Base-by-base conservation (phyloP, 495 filamentous ascomycete genomes). In the Cudoniella acicularis region DNA sequence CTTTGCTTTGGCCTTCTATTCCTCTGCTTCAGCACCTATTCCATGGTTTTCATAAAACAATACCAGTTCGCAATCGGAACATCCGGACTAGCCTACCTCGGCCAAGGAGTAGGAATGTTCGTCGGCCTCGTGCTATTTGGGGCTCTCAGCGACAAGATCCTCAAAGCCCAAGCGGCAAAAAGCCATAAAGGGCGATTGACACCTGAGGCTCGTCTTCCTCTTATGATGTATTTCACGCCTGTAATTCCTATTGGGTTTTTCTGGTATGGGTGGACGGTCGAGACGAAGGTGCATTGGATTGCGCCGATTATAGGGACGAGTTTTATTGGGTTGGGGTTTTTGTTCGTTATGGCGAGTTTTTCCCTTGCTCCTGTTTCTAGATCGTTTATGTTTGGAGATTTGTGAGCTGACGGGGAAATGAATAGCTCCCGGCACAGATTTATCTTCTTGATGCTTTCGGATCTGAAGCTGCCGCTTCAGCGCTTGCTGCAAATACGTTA, bases 121-220 rank as follows among this genome's bases (percentile, higher is more conserved):
- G 56, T 79, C 24, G 79, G 78, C 16, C 68, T 72, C 0, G 68
- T 49, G 9, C 54, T 74, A 51, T 83, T 73, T 60, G 50, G 67
- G 8, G 82, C 24, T 69, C 84, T 16, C 74, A 75, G 67, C 87
- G 87, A 0, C 83, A 87, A 61, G 82, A 89, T 55, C 80, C 91
- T 16, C 90, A 67, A 11, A 69, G 65, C 10, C 55, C 41, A 54
- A 20, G 4, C 2, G 4, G 36, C 27, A 41, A 75, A 72, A 49
- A 40, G 27, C 41, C n/a, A 40, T 22, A 54, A 40, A 10, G 36
- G 36, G 10, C 2, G 16, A 20, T 21, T 41, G 18, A 17, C 10
- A 1, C 87, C 87, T 0, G 88, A 92, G 66, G 89, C 83, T 70
- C 79, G 88, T n/a, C 75, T 87, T 0, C 88, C 87, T 0, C 75